Base-by-base conservation (phyloP, 2,329 filamentous ascomycete genomes). In the Sporothrix luriei region DNA sequence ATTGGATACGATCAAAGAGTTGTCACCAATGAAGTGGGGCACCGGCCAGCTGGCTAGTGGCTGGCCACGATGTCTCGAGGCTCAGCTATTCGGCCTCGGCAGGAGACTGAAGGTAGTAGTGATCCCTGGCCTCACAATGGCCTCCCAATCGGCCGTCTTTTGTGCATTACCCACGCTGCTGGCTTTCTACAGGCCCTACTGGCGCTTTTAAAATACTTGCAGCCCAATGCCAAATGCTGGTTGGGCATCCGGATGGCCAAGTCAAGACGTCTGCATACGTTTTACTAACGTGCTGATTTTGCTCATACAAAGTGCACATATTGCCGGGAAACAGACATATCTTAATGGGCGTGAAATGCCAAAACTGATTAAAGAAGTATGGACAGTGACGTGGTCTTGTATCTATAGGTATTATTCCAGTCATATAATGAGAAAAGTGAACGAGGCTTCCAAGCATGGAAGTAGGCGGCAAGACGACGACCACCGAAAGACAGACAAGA, bases 241-340 rank as follows among this genome's bases (percentile, higher is more conserved):
- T 84, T 84, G 83, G 83, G 83, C 80, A 83, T 75, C 77, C 79
- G 82, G 78, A 46, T 76, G 43, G 16, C 51, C 46, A 40, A n/a
- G n/a, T n/a, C n/a, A 33, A 33, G 33, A 33, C 33, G 6, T 33
- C 1, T 33, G 5, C 33, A 33, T 7, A 33, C 4, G 33, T 33
- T 33, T 33, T 43, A 16, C 11, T 3, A 11, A 7, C 24, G 55
- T 43, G 38, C 55, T 4, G 55, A 10, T 43, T n/a, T 7, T 61
- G 55, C 29, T 24, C 29, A 19, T 43, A 62, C 21, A 62, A 62
- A 26, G 57, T 62, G 57, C 57, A 33, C 43, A 49, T 49, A n/a
- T 49, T 64, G 24, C 43, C 33, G 11, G 38, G 26, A 13, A 40
- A 24, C 19, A 33, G 57, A 38, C 55, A 26, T 61, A 6, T 46